Base-by-base conservation (phyloP, 1,284 basidiomycete genomes). In the Dichomitus squalens region DNA sequence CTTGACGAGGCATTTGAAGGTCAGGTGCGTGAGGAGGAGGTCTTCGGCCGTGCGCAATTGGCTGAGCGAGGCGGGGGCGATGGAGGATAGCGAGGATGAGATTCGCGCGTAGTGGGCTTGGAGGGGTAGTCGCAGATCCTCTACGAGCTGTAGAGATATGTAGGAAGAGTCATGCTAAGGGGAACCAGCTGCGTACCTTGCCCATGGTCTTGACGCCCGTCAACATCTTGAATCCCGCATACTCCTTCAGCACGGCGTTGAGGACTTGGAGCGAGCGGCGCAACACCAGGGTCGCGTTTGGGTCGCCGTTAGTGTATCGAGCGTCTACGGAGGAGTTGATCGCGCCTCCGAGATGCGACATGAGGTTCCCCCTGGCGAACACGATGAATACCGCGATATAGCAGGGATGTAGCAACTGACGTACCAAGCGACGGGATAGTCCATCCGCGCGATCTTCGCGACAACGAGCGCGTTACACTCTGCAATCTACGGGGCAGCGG, bases 391-490 rank as follows among this genome's bases (percentile, higher is more conserved):
- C 2, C 23, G 36, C 9, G 18, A n/a, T 53, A 7, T 14, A 20
- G 11, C 12, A 36, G n/a, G n/a, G 3, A 5, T 14, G 7, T 33
- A 23, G 9, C 44, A 39, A 70, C 21, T 7, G 29, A 66, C 72
- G 31, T 59, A 88, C 90, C 90, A 93, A 47, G 76, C 76, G 39
- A 68, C 72, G 11, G 91, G 90, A 68, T 81, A 92, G 66, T 93
- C 91, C 29, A 79, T 70, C 44, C 92, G 82, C 9, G 90, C 84
- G 52, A 92, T 83, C 69, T 86, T 92, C 7, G 83, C 77, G 4
- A 90, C 78, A 29, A 90, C 83, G 31, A 87, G 66, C 65, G 88
- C 79, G 61, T 92, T 93, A 66, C 85, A 90, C 57, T 86, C 77
- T 27, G 87, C 82, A 58, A 93, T 88, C 91, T 92, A 61, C 33